Evolutionary conservation across 2,329 filamentous ascomycete species (phyloP).

Genomic region (Hysterium pulicare): DNA sequence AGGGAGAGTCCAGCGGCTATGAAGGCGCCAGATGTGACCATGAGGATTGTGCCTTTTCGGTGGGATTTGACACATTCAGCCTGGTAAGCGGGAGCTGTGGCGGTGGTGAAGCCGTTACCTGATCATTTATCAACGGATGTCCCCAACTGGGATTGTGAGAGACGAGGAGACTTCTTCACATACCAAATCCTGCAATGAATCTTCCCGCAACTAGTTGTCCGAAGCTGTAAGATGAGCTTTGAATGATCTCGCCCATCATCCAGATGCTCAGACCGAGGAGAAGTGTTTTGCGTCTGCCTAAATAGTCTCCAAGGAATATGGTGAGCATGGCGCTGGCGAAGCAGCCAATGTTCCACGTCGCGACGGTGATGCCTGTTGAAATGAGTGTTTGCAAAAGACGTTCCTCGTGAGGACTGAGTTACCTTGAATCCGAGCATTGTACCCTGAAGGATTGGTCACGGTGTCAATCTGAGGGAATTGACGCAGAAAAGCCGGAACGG

Average conservation of each 20-base stretch:
- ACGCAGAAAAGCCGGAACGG: slow-evolving; percentile 58
- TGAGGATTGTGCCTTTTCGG: slow-evolving; percentile 45
- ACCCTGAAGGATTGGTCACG: too few species aligned
- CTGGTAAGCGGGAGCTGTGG: slow-evolving; percentile 53
- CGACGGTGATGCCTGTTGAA: background rate
- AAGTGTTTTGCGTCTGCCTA: slow-evolving; percentile 56
- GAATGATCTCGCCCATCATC: slow-evolving; percentile 58
- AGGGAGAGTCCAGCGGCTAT: slow-evolving; percentile 49
- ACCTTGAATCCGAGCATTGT: too few species aligned
- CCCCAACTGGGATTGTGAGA: slow-evolving; percentile 42
- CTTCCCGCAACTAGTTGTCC: slow-evolving; percentile 47
- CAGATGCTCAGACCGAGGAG: slow-evolving; percentile 59
- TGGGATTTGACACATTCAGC: slow-evolving; percentile 45
- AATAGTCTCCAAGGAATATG: slow-evolving; percentile 54
- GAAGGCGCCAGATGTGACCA: slow-evolving; percentile 50
- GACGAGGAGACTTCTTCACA: slow-evolving; percentile 50
- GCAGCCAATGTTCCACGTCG: slow-evolving; percentile 26
- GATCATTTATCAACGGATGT: background rate
- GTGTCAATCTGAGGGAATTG: background rate
- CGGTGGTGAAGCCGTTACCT: slow-evolving; percentile 53
- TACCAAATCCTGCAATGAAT: slow-evolving; percentile 46
- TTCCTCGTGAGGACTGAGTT: background rate
- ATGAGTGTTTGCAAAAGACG: too few species aligned
- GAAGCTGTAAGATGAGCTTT: slow-evolving; percentile 49
- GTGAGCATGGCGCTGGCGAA: slow-evolving; percentile 44